phyloP scores from a whole-genome alignment of 2,329 filamentous ascomycete species.

The Apiospora koreana region DNA sequence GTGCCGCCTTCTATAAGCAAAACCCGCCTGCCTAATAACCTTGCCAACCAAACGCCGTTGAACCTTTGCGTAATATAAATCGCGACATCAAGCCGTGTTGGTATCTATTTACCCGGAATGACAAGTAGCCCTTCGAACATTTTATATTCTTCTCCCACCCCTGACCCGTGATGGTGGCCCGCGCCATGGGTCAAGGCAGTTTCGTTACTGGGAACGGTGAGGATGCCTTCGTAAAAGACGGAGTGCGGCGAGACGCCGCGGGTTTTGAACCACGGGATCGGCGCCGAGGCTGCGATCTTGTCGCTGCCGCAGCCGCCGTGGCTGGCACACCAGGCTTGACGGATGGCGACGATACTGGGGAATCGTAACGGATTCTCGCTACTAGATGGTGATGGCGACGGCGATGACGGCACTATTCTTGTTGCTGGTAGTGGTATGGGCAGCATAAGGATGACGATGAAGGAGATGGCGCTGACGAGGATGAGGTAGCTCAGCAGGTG shows the following conservation, averaged over 20 bases:
- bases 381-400: neutral
- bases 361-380: neutral
- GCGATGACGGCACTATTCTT: neutral
- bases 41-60: neutral
- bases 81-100: neutral
- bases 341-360: neutral
- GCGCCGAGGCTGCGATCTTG: neutral
- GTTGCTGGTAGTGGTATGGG: neutral
- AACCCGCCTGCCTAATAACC: neutral
- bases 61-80: neutral
- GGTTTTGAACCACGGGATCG: neutral
- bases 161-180: neutral
- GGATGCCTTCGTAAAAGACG: neutral
- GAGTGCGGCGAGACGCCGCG: neutral
- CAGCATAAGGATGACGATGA: neutral
- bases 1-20: neutral
- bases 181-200: neutral
- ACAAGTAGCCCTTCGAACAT: neutral
- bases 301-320: neutral
- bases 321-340: neutral
- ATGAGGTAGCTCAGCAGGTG: neutral
- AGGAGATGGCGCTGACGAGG: neutral
- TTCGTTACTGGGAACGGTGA: neutral
- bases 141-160: neutral
- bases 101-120: neutral